phyloP scores from a whole-genome alignment of 495 filamentous ascomycete species.

The Clohesyomyces aquaticus region DNA sequence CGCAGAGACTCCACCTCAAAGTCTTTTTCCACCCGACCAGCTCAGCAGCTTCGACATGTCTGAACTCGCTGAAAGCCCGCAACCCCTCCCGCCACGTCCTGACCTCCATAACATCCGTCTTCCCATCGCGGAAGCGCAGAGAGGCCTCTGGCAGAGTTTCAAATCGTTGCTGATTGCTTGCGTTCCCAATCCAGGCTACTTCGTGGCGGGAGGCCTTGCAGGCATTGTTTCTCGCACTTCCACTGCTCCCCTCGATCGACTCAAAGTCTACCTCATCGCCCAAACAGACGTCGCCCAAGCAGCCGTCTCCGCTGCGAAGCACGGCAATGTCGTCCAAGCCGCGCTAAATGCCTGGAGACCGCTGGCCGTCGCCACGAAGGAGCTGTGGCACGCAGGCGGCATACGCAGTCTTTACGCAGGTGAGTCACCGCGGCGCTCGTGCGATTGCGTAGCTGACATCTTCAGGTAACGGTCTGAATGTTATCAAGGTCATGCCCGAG shows the following conservation, averaged over 20 bases:
- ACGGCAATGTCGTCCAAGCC: slow-evolving; percentile 68
- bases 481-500: slow-evolving; percentile 96
- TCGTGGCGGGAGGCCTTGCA: slow-evolving; percentile 89
- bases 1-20: slow-evolving; percentile 48
- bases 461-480: slow-evolving; percentile 94
- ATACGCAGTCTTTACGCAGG: slow-evolving; percentile 92
- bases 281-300: slow-evolving; percentile 69
- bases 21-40: slow-evolving; percentile 6
- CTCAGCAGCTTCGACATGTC: slow-evolving; percentile 19
- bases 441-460: slow-evolving; percentile 44
- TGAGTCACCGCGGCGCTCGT: slow-evolving; percentile 51
- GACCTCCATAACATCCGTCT: slow-evolving; percentile 17
- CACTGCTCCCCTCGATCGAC: slow-evolving; percentile 92
- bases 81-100: slow-evolving; percentile 30
- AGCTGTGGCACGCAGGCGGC: slow-evolving; percentile 85
- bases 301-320: slow-evolving; percentile 68
- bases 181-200: slow-evolving; percentile 85
- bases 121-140: slow-evolving; percentile 25
- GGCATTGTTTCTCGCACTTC: slow-evolving; percentile 90
- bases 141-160: slow-evolving; percentile 27
- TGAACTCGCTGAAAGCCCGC: slow-evolving; percentile 12
- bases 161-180: slow-evolving; percentile 63
- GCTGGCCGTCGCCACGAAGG: slow-evolving; percentile 69
- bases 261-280: slow-evolving; percentile 97
- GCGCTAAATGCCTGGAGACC: slow-evolving; percentile 68